These are phyloP conservation scores for Didymella lethalis DNA, from an alignment of 2,329 filamentous ascomycete genomes.

Conservation along the genomic window DNA sequence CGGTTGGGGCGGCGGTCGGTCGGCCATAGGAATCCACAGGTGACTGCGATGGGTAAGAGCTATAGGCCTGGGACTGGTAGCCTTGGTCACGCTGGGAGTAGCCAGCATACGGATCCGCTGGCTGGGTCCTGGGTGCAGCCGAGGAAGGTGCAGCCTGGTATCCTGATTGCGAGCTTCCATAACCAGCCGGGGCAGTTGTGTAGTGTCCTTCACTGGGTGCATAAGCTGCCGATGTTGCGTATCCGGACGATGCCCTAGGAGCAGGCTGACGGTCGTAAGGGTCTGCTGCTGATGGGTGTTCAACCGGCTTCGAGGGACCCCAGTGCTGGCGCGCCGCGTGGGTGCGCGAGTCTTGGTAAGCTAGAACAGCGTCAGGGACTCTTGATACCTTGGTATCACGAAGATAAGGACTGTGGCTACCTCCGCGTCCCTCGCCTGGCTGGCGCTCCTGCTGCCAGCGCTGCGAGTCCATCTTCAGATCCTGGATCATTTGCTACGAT, in stretches of 20 bases:
- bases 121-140: constrained; percentile 44
- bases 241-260: constrained; percentile 15
- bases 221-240: constrained; percentile 16
- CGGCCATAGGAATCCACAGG: constrained; percentile 41
- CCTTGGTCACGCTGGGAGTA: constrained; percentile 30
- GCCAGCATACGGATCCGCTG: constrained; percentile 41
- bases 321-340: constrained; percentile 54
- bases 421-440: constrained; percentile 54
- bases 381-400: constrained; percentile 52
- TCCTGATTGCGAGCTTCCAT: constrained; percentile 35
- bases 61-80: constrained; percentile 25
- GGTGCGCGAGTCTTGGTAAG: constrained; percentile 54
- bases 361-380: constrained; percentile 57
- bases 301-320: constrained; percentile 47
- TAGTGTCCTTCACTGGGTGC: constrained; percentile 42
- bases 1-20: constrained; percentile 30
- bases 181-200: constrained; percentile 42
- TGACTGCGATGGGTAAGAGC: constrained; percentile 41
- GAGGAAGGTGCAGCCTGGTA: constrained; percentile 38
- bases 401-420: constrained; percentile 54
- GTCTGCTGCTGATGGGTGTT: constrained; percentile 30
- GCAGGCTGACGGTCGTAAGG: constrained; percentile 19
- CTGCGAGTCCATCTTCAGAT: constrained; percentile 58
- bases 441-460: constrained; percentile 53
- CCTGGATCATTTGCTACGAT: constrained; percentile 58